Evolutionary conservation across 2,329 filamentous ascomycete species (phyloP).

Genomic region (Mycocentrospora acerina): DNA sequence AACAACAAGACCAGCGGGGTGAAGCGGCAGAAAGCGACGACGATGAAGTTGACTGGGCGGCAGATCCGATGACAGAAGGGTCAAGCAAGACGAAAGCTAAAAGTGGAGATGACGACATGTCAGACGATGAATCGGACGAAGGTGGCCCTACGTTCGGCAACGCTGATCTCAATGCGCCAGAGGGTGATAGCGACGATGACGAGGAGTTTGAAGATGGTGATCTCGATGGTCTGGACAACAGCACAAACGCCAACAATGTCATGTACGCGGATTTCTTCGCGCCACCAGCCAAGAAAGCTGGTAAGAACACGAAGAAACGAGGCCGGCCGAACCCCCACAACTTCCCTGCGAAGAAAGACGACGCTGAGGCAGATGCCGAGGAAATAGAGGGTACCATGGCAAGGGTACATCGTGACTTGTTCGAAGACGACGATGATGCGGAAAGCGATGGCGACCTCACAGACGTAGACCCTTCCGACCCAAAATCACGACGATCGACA

Average conservation of each 20-base stretch:
- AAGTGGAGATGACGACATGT: conserved; percentile 41
- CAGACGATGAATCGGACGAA: conserved; percentile 65
- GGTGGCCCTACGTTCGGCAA: conserved; percentile 83
- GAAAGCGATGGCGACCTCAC: conserved; percentile 60
- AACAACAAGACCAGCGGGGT: conserved; percentile 78
- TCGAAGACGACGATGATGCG: conserved; percentile 70
- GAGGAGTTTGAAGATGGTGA: conserved; percentile 60
- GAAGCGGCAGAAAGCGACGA: conserved; percentile 74
- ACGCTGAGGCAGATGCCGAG: conserved; percentile 15
- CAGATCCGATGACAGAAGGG: conserved; percentile 63
- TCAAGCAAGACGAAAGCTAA: conserved; percentile 31
- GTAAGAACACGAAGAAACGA: conserved; percentile 56
- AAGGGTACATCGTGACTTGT: conserved; percentile 84
- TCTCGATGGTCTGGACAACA: conserved; percentile 53
- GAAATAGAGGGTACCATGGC: conserved; percentile 81
- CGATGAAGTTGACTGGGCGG: conserved; percentile 85
- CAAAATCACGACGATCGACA: conserved; percentile 73
- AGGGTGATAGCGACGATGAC: conserved; percentile 68
- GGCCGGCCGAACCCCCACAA: conserved; percentile 59
- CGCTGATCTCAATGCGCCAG: conserved; percentile 70
- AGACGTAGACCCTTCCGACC: conserved; percentile 64
- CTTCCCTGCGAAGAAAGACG: conserved; percentile 38
- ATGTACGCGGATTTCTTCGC: conserved; percentile 94
- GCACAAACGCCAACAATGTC: conserved; percentile 80
- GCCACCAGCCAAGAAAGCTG: conserved; percentile 72